phyloP scores from a whole-genome alignment of 441 rosid genomes.

The Rhodomyrtus psidioides region DNA sequence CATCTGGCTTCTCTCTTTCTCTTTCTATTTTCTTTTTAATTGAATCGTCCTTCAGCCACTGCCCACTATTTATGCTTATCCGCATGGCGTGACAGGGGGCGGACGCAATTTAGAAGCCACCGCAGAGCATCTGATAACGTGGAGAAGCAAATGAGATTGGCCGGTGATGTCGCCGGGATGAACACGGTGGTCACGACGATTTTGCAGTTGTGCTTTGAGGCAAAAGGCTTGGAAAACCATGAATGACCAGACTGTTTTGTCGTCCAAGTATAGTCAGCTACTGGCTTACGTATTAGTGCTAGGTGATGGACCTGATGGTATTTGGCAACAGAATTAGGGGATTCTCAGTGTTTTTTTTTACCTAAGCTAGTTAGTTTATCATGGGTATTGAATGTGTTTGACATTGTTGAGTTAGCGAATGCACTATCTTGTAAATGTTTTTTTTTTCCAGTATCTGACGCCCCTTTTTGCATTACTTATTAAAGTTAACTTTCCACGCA shows the following conservation, averaged over 20 bases:
- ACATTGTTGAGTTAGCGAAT: background rate
- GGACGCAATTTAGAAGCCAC: slow-evolving; percentile 47
- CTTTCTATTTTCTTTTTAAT: background rate
- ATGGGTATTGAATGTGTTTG: background rate
- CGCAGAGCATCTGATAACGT: slow-evolving; percentile 66
- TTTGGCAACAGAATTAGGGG: background rate
- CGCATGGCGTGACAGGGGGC: slow-evolving; percentile 26
- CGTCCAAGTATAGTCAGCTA: slow-evolving; percentile 33
- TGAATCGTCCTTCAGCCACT: background rate
- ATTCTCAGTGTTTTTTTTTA: background rate
- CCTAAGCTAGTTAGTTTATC: background rate
- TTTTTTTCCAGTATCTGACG: background rate
- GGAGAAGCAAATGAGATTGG: slow-evolving; percentile 90
- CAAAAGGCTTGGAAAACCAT: slow-evolving; percentile 73
- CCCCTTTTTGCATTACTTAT: background rate
- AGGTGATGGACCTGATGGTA: background rate
- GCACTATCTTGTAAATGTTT: background rate
- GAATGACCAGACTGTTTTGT: slow-evolving; percentile 70
- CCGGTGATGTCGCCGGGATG: slow-evolving; percentile 61
- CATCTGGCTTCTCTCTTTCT: background rate
- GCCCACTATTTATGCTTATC: background rate
- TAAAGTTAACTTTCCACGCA: accelerated
- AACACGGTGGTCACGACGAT: slow-evolving; percentile 70
- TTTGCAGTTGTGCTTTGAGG: slow-evolving; percentile 67
- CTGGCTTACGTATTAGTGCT: background rate